Evolutionary conservation across 2,329 filamentous ascomycete species (phyloP), one percentile per base, ranked within the genome.

Genomic region (Domatiomyces globalis): DNA sequence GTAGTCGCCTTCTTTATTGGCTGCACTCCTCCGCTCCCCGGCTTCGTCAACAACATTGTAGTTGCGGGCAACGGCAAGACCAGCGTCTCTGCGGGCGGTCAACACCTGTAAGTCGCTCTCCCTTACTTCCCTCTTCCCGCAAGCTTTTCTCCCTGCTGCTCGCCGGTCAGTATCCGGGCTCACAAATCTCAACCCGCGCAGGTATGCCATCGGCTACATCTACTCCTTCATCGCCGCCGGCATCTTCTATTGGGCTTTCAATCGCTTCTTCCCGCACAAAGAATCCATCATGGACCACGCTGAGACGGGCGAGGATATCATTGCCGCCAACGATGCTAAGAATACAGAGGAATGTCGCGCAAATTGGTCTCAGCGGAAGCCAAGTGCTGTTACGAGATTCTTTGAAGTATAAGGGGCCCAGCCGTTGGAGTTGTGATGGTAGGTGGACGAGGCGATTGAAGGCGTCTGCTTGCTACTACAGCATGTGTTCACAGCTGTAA

Each of bases 1-100:
- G 46, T 55, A 7, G 51, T 46, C 17, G 56, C 56, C 9, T 61
- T 55, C 48, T 50, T 56, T 51, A 54, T 55, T 42, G 59, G 55
- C 54, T 58, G 51, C 39, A 52, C 48, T 36, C 55, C 53, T 39
- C 50, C 54, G 63, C 74, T 5, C 73, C 79, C 0, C 78, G 83
- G 56, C 42, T 59, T 59, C 45, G 52, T 59, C 49, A 53, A 56
- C 52, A 56, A 55, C 25, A 56, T 58, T 39, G 50, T 55, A 42
- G 52, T 45, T 15, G 54, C 56, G 2, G 56, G 56, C 25, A 10
- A 46, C 47, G 49, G 49, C 44, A 56, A 43, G 44, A 58, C 54
- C 18, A 45, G 50, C n/a, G 47, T 58, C 33, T 56, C 56, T 43
- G 17, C 53, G 1, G 56, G 56, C 39, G 56, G 56, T 46, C 56